phyloP scores from a whole-genome alignment of 257 asterid genomes.

The Vinca minor region DNA sequence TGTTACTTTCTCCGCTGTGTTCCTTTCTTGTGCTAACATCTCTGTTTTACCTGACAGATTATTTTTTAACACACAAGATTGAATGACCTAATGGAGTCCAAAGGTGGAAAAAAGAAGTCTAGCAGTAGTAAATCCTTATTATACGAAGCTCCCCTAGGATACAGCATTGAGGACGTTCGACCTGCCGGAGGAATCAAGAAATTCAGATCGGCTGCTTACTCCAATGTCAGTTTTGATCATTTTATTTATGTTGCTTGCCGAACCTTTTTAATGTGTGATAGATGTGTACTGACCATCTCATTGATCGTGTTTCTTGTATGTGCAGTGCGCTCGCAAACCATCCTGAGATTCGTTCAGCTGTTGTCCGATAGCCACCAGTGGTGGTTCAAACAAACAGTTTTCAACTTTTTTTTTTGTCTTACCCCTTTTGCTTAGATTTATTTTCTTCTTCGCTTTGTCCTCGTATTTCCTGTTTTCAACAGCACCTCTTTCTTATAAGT shows the following conservation, averaged over 20 bases:
- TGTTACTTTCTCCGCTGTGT: neutral
- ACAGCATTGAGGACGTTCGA: constrained; percentile 90
- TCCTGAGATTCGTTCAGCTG: constrained; percentile 45
- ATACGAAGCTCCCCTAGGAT: constrained; percentile 89
- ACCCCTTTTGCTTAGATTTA: constrained; percentile 3
- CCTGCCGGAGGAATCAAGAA: constrained; percentile 88
- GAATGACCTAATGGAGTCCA: constrained; percentile 29
- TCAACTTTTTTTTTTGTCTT: constrained; percentile 17
- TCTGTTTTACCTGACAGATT: neutral
- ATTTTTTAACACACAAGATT: constrained; percentile 3
- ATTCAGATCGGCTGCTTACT: constrained; percentile 97
- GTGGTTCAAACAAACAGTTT: constrained; percentile 10
- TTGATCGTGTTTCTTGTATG: neutral
- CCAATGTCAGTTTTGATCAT: constrained; percentile 50
- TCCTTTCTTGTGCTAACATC: constrained; percentile 4
- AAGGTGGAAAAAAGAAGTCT: constrained; percentile 73
- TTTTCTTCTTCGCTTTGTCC: constrained; percentile 30
- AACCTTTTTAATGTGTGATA: neutral
- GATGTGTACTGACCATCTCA: neutral
- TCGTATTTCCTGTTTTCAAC: constrained; percentile 23
- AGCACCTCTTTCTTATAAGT: constrained; percentile 9
- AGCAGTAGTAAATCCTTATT: constrained; percentile 57
- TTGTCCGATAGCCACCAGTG: constrained; percentile 23
- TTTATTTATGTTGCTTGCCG: neutral
- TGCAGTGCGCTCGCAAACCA: constrained; percentile 85